Evolutionary conservation across 2,329 filamentous ascomycete genomes (phyloP), one percentile per base, ranked within the genome.

Genomic region (Botryotinia narcissicola): DNA sequence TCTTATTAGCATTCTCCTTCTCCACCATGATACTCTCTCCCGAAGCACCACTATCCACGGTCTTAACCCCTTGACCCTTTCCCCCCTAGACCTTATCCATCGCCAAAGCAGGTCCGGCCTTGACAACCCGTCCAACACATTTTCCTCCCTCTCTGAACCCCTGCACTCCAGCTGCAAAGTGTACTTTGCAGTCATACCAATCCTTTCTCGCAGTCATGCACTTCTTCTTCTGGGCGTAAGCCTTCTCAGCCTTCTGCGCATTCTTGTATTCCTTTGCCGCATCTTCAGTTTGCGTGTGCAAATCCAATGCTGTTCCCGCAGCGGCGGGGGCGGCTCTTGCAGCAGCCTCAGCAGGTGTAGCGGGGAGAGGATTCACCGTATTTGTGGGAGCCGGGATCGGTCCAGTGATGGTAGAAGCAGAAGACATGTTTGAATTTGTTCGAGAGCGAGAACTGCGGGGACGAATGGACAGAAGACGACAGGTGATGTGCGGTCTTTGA

Each of bases 341-440:
- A 7, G 70, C 64, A 40, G 48, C 66, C 40, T 68, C 61, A 12
- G 60, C 61, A 35, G 70, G 70, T 6, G 70, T 72, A 9, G 46
- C 46, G 18, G 70, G 70, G 18, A 72, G 70, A n/a, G 70, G 70
- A 66, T 72, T 72, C 3, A 72, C n/a, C 9, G 70, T 72, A 40
- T 72, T 72, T 29, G 70, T 72, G 1, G 70, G 70, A 20, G 70
- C 70, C 8, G n/a, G 60, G 29, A 66, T 54, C 9, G 70, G 46
- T 54, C 46, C 22, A 12, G 70, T n/a, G 37, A 40, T n/a, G 9
- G 67, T 68, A 4, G 42, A 14, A 6, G 40, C 20, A 22, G 67
- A 70, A 59, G 67, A 70, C 67, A 70, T 70, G n/a, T 70, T 70
- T 29, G 60, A 72, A 20, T 57, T 68, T 16, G 35, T 57, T 68